Evolutionary conservation across 148 eudicot genomes (phyloP), one percentile per base, ranked within the genome.

Genomic region (Amaranthus cruentus): DNA sequence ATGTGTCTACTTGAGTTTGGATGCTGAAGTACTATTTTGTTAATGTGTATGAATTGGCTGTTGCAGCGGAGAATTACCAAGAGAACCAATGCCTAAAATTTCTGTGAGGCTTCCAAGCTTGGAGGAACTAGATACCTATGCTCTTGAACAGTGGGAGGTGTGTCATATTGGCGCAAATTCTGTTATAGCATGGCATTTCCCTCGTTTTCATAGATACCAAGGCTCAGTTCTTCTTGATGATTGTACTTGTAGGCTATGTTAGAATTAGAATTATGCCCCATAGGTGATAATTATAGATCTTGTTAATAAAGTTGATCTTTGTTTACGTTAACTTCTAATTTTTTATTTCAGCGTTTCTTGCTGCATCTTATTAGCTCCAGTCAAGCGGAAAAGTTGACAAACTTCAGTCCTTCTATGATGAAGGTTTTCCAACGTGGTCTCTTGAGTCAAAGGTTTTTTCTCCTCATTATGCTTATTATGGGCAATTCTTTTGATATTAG

Each of bases 61-160:
- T 61, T 82, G 81, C 85, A 94, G 98, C 71, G 98, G 93, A 82
- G 80, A 85, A 54, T 78, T 91, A 72, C 89, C 98, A 55, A 89
- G 98, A 84, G 91, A 94, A 83, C 83, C 96, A 28, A 88, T 94
- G 98, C 80, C 87, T 75, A 74, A 87, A 53, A 85, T 77, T 83
- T 82, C 83, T 64, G 95, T 80, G 75, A 90, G 82, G 77, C 91
- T 94, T 64, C 96, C 97, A 73, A 91, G 87, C 81, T 81, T 81
- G 84, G 90, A 80, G 85, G 98, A 94, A 55, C 77, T 94, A 73
- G 93, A 89, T 58, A 79, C 84, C 55, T 91, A 88, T 85, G 97
- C 98, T 18, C 82, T 77, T 72, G 77, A 85, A 55, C 98, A 94
- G 55, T 89, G 98, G 98, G 98, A 94, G 97, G 98, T 94, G 48